A percentile compares a stretch with the other conserved stretches of the same genome.
Conservation (phyloP, 306 rosid species). For the Fragaria iinumae region DNA sequence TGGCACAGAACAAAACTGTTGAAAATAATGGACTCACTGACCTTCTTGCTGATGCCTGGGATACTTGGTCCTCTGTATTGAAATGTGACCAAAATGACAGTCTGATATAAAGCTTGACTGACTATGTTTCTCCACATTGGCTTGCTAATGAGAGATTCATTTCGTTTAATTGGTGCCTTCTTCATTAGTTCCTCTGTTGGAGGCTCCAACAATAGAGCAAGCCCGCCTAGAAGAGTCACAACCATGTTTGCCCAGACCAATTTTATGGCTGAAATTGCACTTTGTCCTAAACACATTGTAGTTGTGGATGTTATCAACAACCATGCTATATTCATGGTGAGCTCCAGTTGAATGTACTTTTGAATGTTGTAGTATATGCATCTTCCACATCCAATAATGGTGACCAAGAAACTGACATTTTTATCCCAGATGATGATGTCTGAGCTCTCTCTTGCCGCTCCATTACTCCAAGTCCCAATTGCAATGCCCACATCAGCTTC, state of each 20-base stretch:
- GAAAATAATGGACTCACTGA: constrained; percentile 15
- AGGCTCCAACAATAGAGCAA: constrained; percentile 21
- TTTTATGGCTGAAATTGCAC: constrained; percentile 20
- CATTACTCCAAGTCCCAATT: constrained; percentile 13
- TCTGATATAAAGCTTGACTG: constrained; percentile 21
- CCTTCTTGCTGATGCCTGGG: constrained; percentile 4
- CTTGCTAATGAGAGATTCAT: constrained; percentile 16
- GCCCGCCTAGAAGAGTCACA: constrained; percentile 14
- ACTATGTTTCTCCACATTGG: constrained; percentile 23
- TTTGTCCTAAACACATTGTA: not conserved
- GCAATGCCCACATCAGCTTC: constrained; percentile 26
- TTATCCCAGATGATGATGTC: constrained; percentile 20
- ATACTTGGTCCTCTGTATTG: constrained; percentile 21
- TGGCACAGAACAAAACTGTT: constrained; percentile 28
- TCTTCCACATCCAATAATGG: constrained; percentile 11
- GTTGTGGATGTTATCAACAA: constrained; percentile 11
- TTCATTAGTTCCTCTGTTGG: constrained; percentile 17
- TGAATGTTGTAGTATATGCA: constrained; percentile 20
- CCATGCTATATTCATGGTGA: constrained; percentile 17
- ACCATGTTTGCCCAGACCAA: constrained; percentile 18
- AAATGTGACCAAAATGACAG: not conserved
- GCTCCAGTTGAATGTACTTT: constrained; percentile 31
- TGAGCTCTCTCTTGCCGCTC: constrained; percentile 8
- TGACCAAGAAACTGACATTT: not conserved
- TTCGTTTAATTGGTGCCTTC: not conserved